Base-by-base conservation (phyloP, 257 asterid species). In the Salvia miltiorrhiza region DNA sequence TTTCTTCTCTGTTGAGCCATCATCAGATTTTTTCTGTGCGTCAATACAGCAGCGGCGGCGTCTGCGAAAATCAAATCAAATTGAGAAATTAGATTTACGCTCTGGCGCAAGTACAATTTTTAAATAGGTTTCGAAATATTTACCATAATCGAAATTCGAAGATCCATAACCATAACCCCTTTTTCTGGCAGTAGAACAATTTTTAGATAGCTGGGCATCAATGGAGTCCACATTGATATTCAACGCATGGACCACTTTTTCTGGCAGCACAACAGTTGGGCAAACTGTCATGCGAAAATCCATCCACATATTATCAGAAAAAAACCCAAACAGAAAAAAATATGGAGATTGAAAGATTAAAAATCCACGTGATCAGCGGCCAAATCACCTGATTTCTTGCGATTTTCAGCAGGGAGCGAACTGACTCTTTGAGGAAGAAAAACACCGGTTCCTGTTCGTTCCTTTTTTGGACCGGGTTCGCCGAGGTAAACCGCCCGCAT, bases 401-500 rank as follows among this genome's bases (percentile, higher is more conserved):
- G 80, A 4, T 69, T 45, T 17, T 74, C 84, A 16, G 78, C 7
- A 0, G 81, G 81, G 37, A 20, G 23, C 7, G 87, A n/a, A 20
- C 78, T 81, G 23, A 39, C 44, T 68, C 81, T 58, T 48, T 90
- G 77, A 11, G 97, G 97, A 69, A 91, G 72, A 58, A 91, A 91
- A 58, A 91, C 97, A 1, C 96, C 97, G 1, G 97, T 91, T 19
- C 97, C 97, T 1, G 83, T 78, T 12, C 96, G 80, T 72, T 83
- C 93, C 19, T 78, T 84, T 45, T 68, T 85, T 0, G 71, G 66
- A 5, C 68, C 81, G 17, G 80, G 59, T 61, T 85, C 88, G 0
- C 84, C 83, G 0, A 76, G 77, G 50, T 76, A 84, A 43, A 74
- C 83, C n/a, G 90, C 79, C 37, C 83, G 75, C 85, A 72, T 72